Conservation (phyloP, 1,139 yeast genomes). For the Hansenula anomala region DNA sequence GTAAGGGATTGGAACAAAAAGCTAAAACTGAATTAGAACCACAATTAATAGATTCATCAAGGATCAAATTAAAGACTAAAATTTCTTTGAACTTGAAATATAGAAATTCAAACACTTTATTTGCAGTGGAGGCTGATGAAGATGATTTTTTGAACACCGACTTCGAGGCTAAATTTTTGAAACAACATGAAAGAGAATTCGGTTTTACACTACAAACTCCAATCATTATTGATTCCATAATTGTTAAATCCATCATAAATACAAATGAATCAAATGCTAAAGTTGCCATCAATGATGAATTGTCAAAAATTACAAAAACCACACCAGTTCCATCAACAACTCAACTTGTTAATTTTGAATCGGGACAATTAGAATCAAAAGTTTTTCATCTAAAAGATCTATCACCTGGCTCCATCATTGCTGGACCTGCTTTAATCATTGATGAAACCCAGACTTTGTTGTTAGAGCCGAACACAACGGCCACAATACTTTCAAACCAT, state of each 20-base stretch:
- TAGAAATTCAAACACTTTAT: too few relatives aligned
- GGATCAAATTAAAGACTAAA: too few relatives aligned
- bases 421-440: slow-evolving; percentile 44
- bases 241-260: slow-evolving; percentile 63
- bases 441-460: slow-evolving; percentile 47
- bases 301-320: too few relatives aligned
- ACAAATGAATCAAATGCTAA: slow-evolving; percentile 20
- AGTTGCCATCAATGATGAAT: too few relatives aligned
- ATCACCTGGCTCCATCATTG: slow-evolving; percentile 28
- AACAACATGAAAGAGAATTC: slow-evolving; percentile 59
- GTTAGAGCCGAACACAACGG: slow-evolving; percentile 40
- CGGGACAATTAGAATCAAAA: slow-evolving; percentile 31
- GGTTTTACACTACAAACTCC: slow-evolving; percentile 61
- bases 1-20: too few relatives aligned
- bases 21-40: too few relatives aligned
- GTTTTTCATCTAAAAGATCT: slow-evolving; percentile 35
- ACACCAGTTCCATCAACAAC: too few relatives aligned
- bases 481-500: slow-evolving; percentile 48
- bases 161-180: slow-evolving; percentile 35
- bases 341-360: slow-evolving; percentile 22
- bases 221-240: slow-evolving; percentile 76
- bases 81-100: too few relatives aligned
- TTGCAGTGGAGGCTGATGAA: slow-evolving; percentile 58
- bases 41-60: too few relatives aligned
- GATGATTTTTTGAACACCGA: slow-evolving; percentile 46